Evolutionary conservation across 148 eudicot genomes (phyloP).

Genomic region (Nepenthes gracilis): DNA sequence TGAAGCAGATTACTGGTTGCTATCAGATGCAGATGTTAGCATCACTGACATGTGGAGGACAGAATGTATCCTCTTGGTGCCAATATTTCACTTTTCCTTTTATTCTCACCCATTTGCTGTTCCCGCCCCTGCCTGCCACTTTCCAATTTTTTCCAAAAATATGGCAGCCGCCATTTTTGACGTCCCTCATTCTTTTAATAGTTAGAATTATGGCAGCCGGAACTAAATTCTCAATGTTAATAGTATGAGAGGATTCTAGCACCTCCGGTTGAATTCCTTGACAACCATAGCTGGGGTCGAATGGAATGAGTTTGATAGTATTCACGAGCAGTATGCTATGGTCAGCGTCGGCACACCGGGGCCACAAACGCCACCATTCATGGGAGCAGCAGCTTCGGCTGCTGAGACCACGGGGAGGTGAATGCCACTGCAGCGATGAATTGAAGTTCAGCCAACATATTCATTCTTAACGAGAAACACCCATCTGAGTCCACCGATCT

Average conservation of each 20-base stretch:
- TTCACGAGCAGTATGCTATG: conserved; percentile 40
- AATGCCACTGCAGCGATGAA: neutral
- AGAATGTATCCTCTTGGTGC: conserved; percentile 52
- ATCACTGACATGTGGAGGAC: conserved; percentile 88
- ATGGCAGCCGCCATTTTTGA: too few species aligned
- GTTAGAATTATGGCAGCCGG: neutral
- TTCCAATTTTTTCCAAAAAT: neutral
- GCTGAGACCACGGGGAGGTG: conserved; percentile 22
- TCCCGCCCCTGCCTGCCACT: too few species aligned
- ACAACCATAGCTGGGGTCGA: conserved; percentile 52
- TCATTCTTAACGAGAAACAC: neutral
- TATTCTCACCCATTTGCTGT: neutral
- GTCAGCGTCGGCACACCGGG: conserved; percentile 30
- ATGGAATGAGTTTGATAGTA: conserved; percentile 47
- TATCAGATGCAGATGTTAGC: conserved; percentile 83
- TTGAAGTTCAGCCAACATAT: neutral
- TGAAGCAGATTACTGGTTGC: conserved; percentile 90
- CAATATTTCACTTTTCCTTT: neutral
- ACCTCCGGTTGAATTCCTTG: conserved; percentile 19
- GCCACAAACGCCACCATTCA: conserved; percentile 50
- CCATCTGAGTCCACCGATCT: too few species aligned
- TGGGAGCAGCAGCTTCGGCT: conserved; percentile 21
- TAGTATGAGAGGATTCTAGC: too few species aligned
- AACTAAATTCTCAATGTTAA: neutral
- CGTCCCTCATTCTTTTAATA: too few species aligned